Base-by-base conservation (phyloP, 2,329 filamentous ascomycete species). In the Alternaria burnsii region DNA sequence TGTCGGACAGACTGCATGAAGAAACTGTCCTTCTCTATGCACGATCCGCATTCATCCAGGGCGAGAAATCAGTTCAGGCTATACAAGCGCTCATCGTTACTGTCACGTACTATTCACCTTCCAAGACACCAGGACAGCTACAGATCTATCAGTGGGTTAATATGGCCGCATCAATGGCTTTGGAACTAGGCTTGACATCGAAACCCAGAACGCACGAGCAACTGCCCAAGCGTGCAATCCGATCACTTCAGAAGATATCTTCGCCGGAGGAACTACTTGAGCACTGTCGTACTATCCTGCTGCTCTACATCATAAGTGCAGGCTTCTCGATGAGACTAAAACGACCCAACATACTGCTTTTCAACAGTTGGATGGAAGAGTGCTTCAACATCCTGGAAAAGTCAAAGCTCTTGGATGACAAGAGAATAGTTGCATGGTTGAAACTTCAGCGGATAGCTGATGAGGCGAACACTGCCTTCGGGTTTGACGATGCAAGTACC, bases 311-410 rank as follows among this genome's bases (percentile, higher is more conserved):
- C 5, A 56, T 77, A 34, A 75, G 72, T 30, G 74, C 76, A 28
- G 74, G 74, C 4, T 72, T 76, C 16, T 70, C 75, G 0, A 76
- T 77, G 71, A 59, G 75, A 20, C 34, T 78, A 20, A 71, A 76
- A 58, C 65, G 74, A 11, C 76, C 76, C 10, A 76, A 75, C 20
- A 77, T 77, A 9, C 52, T 78, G 14, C 48, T 71, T 0, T 77
- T 71, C 60, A 78, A 78, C 52, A 74, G 73, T 38, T 78, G 76
- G 76, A 76, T 78, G 75, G 72, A 72, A 46, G 76, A 78, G 48
- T 76, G 74, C 41, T 48, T 71, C 40, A 59, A 58, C 2, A 63
- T 78, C 38, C 68, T 78, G 2, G 66, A 73, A 24, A 76, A 75
- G 47, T 78, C 75, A 2, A 71, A 72, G 4, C 44, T 70, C 0